Percentiles rank a stretch among this genome's conserved stretches.
phyloP scores from a whole-genome alignment of 148 eudicot species.

The Chenopodium berlandieri region DNA sequence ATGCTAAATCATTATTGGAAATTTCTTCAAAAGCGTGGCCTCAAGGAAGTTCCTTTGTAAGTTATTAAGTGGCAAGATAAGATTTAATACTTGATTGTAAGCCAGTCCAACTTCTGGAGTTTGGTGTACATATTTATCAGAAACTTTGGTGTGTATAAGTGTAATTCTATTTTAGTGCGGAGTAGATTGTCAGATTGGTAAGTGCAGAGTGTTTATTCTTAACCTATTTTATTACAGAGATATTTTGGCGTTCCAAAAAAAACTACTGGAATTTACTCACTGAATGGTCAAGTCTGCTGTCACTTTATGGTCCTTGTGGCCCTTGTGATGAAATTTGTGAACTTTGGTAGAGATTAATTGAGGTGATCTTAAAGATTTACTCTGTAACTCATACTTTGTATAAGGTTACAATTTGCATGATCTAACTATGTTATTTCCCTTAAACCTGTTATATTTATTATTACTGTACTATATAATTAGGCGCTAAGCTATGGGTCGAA shows the following conservation, averaged over 20 bases:
- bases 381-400: too few species aligned
- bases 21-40: slow-evolving; percentile 33
- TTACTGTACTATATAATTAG: too few species aligned
- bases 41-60: slow-evolving; percentile 7
- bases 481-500: too few species aligned
- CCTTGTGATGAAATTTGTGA: too few species aligned
- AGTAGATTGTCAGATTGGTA: not conserved
- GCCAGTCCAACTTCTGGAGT: not conserved
- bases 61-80: not conserved
- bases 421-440: too few species aligned
- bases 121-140: not conserved
- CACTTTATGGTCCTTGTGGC: too few species aligned
- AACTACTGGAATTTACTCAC: not conserved
- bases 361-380: too few species aligned
- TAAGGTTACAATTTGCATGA: too few species aligned
- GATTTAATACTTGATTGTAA: not conserved
- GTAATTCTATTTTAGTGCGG: too few species aligned
- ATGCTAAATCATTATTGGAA: slow-evolving; percentile 72
- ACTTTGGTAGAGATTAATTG: too few species aligned
- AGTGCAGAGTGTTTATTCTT: not conserved
- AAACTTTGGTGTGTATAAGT: not conserved
- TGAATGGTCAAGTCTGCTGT: not conserved
- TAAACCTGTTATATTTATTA: too few species aligned
- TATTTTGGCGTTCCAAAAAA: not conserved
- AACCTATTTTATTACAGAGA: not conserved